Evolutionary conservation across 192 early-diverging fungal species (phyloP), one percentile per base, ranked within the genome.

Genomic region (Mortierella hygrophila): DNA sequence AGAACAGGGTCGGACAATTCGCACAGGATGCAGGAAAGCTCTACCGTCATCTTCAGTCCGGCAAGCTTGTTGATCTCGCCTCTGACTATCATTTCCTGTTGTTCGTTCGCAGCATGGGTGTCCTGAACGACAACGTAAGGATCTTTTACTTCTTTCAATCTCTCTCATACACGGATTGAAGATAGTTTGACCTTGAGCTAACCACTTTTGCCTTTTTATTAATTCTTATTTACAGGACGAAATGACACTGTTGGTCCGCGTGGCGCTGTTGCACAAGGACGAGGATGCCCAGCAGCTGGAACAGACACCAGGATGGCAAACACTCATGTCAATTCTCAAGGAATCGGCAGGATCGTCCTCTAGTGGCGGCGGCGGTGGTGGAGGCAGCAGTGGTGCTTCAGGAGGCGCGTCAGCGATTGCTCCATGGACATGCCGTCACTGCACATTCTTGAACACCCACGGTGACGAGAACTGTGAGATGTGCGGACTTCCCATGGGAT

Each of bases 51-150:
- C 69, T 98, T 11, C 40, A 87, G 8, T 86, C 83, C 40, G 70
- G 82, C 9, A 88, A 88, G 35, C 72, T 96, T 65, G 82, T 86
- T 3, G 81, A 91, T 0, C 65, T 91, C 20, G 81, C 98, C 6
- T 95, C 95, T 6, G 95, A 99, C 82, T 99, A 98, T 83, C 97
- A 99, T 81, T 82, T 97, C 42, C 87, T 99, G 68, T 88, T 95
- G 54, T 95, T 93, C 74, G 85, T 98, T 52, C 81, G 88, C 42
- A 91, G 90, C 21, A 91, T 92, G 42, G 92, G 90, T n/a, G 88
- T 97, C 38, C 83, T 99, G 70, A 92, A 91, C 40, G 78, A 89
- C 35, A 63, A 65, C 18, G 84, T 86, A 81, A 70, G 79, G 26
- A 15, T 70, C 35, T n/a, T 41, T 73, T 74, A 37, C 69, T 2